A percentile compares a stretch with the other conserved stretches of the same genome.
These are phyloP conservation scores for Aspergillus conjunctus DNA, from an alignment of 495 filamentous ascomycete genomes.

Conservation along the genomic window DNA sequence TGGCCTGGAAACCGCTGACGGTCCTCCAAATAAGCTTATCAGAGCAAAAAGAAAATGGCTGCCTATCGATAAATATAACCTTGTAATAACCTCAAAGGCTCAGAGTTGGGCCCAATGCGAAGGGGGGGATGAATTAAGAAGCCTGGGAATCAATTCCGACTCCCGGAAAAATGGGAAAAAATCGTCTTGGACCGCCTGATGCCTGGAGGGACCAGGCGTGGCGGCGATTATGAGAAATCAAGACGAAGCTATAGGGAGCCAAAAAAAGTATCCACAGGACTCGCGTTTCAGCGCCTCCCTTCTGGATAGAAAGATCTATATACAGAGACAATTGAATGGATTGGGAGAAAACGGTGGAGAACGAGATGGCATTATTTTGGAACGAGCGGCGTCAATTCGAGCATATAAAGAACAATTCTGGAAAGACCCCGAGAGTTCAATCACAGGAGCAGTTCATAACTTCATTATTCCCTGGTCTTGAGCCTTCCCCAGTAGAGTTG, in stretches of 20 bases:
- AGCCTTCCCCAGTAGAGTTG: slow-evolving; percentile 1
- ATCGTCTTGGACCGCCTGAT: background rate
- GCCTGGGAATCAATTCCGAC: slow-evolving; percentile 6
- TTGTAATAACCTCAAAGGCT: background rate
- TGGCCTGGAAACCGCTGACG: slow-evolving; percentile 27
- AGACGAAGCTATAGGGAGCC: slow-evolving; percentile 1
- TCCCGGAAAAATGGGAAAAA: slow-evolving; percentile 1
- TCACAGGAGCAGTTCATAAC: background rate
- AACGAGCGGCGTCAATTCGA: background rate
- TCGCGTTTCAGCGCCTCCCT: background rate
- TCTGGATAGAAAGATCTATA: background rate
- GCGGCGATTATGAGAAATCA: background rate
- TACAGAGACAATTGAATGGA: background rate
- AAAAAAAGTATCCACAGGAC: background rate
- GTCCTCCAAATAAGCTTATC: background rate
- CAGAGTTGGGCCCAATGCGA: background rate
- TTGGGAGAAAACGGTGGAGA: background rate
- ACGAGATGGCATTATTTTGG: background rate
- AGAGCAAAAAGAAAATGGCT: background rate
- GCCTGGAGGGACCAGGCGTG: slow-evolving; percentile 1
- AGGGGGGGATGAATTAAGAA: background rate
- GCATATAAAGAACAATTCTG: background rate
- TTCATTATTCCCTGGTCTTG: background rate
- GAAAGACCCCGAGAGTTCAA: background rate
- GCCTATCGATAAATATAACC: background rate